Base-by-base conservation (phyloP, 805 yeast species). In the Barnettozyma populi region DNA sequence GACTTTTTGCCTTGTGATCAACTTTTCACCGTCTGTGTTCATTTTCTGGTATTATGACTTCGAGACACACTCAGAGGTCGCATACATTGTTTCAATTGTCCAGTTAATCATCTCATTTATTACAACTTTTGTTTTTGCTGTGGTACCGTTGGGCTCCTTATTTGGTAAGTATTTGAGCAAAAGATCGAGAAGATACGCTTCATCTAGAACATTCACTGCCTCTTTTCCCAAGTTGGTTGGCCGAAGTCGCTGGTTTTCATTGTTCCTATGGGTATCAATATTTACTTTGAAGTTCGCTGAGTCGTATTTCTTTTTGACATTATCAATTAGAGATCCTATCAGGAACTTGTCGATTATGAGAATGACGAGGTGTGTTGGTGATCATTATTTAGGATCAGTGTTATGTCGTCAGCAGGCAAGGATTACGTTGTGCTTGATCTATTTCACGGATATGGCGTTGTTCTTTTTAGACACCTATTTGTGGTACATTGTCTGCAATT, bases 401-500 rank as follows among this genome's bases (percentile, higher is more conserved):
- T 51, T 86, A 2, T 86, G 95, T 60, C 56, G 62, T 6, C 62
- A 69, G 37, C 90, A 85, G 44, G 76, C 94, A 1, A 63, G 64
- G 14, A 69, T 86, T 19, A 70, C 86, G 0, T 66, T 87, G 18
- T 63, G 59, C 0, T 65, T 84, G 49, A 71, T 86, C 43, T 62
- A 78, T 19, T 38, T 79, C 9, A 81, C 90, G 0, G 92, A 86
- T 61, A 65, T 84, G 57, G 73, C 83, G 0, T 67, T 87, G 39
- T 87, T 86, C 63, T 84, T 86, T 55, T 74, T 87, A 45, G 96
- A 87, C 55, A 87, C 95, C 1, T 87, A 87, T 57, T 71, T 87
- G 21, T 87, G 96, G 96, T 87, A 86, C 55, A 86, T 87, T 52
- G 74, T 87, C 34, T 83, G 90, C 78, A 86, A 82, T 57, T 82